Evolutionary conservation across 306 rosid species (phyloP).

Genomic region (Astragalus glycyphyllos): DNA sequence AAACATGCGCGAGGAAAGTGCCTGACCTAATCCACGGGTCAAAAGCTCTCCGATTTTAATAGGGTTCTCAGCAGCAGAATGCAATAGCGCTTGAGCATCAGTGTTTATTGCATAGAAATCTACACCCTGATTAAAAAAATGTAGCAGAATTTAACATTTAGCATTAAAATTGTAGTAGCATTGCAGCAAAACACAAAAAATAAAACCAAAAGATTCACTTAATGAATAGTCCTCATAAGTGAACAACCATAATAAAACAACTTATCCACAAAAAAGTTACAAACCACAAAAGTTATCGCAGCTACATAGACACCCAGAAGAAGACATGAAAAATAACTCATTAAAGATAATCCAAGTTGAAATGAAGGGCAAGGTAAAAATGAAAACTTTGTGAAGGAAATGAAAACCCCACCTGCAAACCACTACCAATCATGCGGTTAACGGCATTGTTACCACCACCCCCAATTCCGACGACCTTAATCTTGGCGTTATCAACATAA

Average conservation of each 20-base stretch:
- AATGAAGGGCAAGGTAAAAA: slow-evolving; percentile 31
- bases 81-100: slow-evolving; percentile 91
- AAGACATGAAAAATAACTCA: background rate
- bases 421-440: slow-evolving; percentile 98
- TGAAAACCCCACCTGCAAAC: slow-evolving; percentile 67
- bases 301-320: background rate
- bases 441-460: slow-evolving; percentile 99
- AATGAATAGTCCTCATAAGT: slow-evolving; percentile 12
- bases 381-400: slow-evolving; percentile 32
- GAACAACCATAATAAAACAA: slow-evolving; percentile 19
- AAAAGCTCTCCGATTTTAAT: slow-evolving; percentile 96
- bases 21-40: slow-evolving; percentile 98
- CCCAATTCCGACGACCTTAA: slow-evolving; percentile 96
- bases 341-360: slow-evolving; percentile 14
- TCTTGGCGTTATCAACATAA: slow-evolving; percentile 74
- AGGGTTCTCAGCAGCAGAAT: slow-evolving; percentile 86
- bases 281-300: slow-evolving; percentile 5
- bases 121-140: slow-evolving; percentile 69
- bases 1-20: slow-evolving; percentile 33
- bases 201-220: background rate
- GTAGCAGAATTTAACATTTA: slow-evolving; percentile 49
- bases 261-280: slow-evolving; percentile 19
- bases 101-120: slow-evolving; percentile 97
- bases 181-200: slow-evolving; percentile 28
- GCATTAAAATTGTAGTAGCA: slow-evolving; percentile 21